Evolutionary conservation across 495 filamentous ascomycete genomes (phyloP), one percentile per base, ranked within the genome.

Genomic region (Bathelium albidoporum): DNA sequence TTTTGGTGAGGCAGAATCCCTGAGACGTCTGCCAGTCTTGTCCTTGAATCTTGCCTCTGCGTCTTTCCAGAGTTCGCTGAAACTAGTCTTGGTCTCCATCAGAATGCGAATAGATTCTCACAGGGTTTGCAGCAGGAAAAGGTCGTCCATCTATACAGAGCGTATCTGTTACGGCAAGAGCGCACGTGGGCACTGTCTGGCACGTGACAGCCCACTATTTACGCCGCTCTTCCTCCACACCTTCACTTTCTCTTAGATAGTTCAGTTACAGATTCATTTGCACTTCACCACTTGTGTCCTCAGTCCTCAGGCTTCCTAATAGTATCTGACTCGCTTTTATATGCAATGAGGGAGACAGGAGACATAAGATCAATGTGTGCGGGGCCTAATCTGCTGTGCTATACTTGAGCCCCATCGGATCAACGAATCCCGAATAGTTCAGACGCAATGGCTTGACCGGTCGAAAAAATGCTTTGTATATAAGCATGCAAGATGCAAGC

Each of bases 31-130:
- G 44, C 44, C 44, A 49, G 44, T n/a, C 44, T 49, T 49, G 44
- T 49, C 44, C 44, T 49, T 49, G 44, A 49, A 49, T 49, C 44
- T 49, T n/a, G 44, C 44, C 44, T 49, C 44, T 49, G 44, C 44
- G 44, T 49, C 44, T 49, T 49, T 49, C 44, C 44, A 49, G 7
- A 49, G 44, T 9, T 49, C n/a, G 44, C 22, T n/a, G 44, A 9
- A 49, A 49, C 44, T 49, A 20, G 18, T 4, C 44, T 49, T 49
- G 44, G 22, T n/a, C 44, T 49, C 44, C 44, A 49, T 49, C 44
- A 10, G 22, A 49, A 11, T 49, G 44, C 44, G 44, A 49, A 49
- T 49, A 20, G 18, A 49, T 16, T 20, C 44, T 49, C 44, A 49
- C 11, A 3, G n/a, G 44, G 11, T 49, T 49, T 49, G 44, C 44